Evolutionary conservation across 2,329 filamentous ascomycete species (phyloP).

Genomic region (Aureobasidium sp.): DNA sequence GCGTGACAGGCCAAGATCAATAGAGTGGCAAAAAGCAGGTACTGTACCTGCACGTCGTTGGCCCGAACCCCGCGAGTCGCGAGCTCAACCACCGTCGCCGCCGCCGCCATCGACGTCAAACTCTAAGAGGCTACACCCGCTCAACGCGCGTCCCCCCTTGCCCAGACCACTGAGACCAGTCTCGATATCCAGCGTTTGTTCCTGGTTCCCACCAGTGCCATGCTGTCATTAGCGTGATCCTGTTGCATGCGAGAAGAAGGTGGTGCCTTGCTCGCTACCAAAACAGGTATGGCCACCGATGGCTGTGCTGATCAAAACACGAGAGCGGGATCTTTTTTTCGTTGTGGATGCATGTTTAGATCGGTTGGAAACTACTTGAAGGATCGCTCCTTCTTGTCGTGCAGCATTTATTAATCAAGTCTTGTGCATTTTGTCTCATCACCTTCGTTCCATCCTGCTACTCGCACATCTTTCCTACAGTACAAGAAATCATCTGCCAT

Average conservation of each 20-base stretch:
- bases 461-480: not conserved
- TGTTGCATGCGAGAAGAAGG: not conserved
- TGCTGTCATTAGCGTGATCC: slow-evolving; percentile 5
- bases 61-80: not conserved
- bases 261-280: not conserved
- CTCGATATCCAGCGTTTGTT: not conserved
- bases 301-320: slow-evolving; percentile 1
- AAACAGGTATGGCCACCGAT: not conserved
- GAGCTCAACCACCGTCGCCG: not conserved
- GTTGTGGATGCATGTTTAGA: slow-evolving; percentile 1
- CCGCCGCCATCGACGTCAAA: not conserved
- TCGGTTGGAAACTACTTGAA: slow-evolving; percentile 7
- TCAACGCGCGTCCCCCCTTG: not conserved
- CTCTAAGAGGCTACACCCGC: not conserved
- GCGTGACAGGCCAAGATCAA: not conserved
- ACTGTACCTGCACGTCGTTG: not conserved
- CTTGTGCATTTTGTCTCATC: not conserved
- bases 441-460: not conserved
- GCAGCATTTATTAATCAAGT: not conserved
- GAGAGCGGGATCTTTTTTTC: slow-evolving; percentile 2
- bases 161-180: slow-evolving; percentile 7
- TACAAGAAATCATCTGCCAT: slow-evolving; percentile 1
- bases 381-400: slow-evolving; percentile 6
- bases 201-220: not conserved
- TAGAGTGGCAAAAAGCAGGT: slow-evolving; percentile 3